Evolutionary conservation across 2,329 filamentous ascomycete species (phyloP).

Genomic region (Neonectria faginata): DNA sequence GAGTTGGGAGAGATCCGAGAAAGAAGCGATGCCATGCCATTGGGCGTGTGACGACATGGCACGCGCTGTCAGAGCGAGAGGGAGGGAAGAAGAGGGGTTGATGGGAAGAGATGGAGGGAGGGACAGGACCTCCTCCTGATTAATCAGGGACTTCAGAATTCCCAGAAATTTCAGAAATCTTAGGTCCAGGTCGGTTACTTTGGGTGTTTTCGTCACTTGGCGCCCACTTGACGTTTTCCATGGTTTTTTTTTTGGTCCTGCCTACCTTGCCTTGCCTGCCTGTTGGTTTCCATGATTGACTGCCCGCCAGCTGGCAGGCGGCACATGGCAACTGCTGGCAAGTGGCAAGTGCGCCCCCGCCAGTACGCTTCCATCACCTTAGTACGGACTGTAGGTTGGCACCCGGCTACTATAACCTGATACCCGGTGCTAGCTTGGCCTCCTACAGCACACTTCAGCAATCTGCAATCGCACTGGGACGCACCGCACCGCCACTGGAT

Average conservation of each 20-base stretch:
- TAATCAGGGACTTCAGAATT: neutral
- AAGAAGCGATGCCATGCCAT: slow-evolving; percentile 24
- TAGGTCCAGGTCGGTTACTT: neutral
- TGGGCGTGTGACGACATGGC: slow-evolving; percentile 31
- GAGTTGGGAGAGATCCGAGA: neutral
- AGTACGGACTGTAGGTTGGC: slow-evolving; percentile 6
- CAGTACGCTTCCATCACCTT: neutral
- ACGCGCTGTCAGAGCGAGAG: slow-evolving; percentile 19
- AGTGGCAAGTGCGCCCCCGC: neutral
- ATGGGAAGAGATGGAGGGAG: neutral
- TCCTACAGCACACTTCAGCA: neutral
- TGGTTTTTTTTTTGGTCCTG: neutral
- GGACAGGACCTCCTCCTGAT: neutral
- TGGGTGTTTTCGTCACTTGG: neutral
- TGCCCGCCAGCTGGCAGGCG: slow-evolving; percentile 19
- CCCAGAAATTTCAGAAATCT: neutral
- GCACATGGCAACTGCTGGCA: slow-evolving; percentile 7
- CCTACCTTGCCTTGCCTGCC: neutral
- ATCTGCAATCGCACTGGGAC: slow-evolving; percentile 17
- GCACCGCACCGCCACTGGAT: too few relatives aligned
- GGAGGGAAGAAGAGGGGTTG: slow-evolving; percentile 31
- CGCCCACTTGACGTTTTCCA: neutral
- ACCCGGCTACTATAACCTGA: neutral
- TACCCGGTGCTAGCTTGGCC: too few relatives aligned
- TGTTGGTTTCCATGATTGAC: slow-evolving; percentile 14